These are phyloP conservation scores for Sporothrix dimorphospora DNA, from an alignment of 2,329 filamentous ascomycete species.

Conservation along the genomic window DNA sequence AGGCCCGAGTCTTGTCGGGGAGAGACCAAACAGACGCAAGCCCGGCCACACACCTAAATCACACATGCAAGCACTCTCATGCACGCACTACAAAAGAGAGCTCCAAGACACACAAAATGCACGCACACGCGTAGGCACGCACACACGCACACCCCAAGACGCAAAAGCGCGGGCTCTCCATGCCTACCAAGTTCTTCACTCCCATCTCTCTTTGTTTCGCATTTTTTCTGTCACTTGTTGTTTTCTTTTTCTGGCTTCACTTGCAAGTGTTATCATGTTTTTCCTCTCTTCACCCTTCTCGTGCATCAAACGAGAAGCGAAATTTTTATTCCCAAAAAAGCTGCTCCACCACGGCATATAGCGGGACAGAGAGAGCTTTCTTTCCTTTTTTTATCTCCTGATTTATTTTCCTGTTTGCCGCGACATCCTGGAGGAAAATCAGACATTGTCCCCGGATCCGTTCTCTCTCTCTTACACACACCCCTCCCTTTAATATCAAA, in stretches of 20 bases:
- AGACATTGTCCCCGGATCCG: background rate
- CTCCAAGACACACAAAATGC: slow-evolving; percentile 17
- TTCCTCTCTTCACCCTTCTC: background rate
- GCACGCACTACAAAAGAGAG: background rate
- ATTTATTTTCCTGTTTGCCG: slow-evolving; percentile 28
- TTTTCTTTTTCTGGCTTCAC: background rate
- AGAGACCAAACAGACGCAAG: slow-evolving; percentile 2
- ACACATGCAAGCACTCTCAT: slow-evolving; percentile 18
- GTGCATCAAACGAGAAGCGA: slow-evolving; percentile 1
- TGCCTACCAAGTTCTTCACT: background rate
- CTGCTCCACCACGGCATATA: background rate
- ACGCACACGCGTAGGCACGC: background rate
- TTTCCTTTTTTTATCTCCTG: background rate
- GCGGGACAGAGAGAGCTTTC: background rate
- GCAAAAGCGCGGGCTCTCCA: background rate
- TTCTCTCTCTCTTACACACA: slow-evolving; percentile 22
- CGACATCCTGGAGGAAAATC: slow-evolving; percentile 21
- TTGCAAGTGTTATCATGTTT: slow-evolving; percentile 18
- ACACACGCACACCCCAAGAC: background rate
- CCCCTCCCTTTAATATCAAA: slow-evolving; percentile 27
- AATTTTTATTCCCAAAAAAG: background rate
- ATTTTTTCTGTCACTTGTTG: slow-evolving; percentile 1
- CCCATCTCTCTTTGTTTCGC: background rate
- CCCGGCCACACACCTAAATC: background rate
- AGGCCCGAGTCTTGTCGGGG: slow-evolving; percentile 14